Evolutionary conservation across 495 filamentous ascomycete species (phyloP).

Genomic region (Penicillium simplicissimum): DNA sequence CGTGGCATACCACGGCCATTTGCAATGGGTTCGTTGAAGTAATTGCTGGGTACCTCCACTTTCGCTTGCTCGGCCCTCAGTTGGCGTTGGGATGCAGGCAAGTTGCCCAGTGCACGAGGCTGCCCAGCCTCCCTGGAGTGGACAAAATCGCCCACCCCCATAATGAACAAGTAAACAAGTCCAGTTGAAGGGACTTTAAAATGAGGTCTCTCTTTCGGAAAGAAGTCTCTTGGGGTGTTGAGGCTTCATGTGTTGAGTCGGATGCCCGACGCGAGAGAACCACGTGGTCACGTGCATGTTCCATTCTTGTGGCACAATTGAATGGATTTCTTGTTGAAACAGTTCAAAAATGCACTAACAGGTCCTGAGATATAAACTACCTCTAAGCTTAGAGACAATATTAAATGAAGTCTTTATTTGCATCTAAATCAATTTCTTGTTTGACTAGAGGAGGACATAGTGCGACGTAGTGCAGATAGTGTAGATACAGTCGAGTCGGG

Average conservation of each 20-base stretch:
- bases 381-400: neutral
- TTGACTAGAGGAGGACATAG: neutral
- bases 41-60: constrained; percentile 34
- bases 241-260: constrained; percentile 8
- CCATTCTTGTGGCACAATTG: neutral
- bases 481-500: neutral
- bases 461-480: neutral
- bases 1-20: constrained; percentile 21
- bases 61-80: constrained; percentile 40
- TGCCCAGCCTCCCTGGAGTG: constrained; percentile 44
- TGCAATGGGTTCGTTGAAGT: constrained; percentile 20
- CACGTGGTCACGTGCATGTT: constrained; percentile 45
- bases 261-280: constrained; percentile 28
- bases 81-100: constrained; percentile 34
- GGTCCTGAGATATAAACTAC: neutral
- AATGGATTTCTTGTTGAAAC: neutral
- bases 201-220: neutral
- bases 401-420: neutral
- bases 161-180: constrained; percentile 17
- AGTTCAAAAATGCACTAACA: neutral
- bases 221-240: constrained; percentile 4
- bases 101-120: constrained; percentile 30
- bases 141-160: constrained; percentile 50
- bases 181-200: neutral
- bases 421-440: neutral